phyloP scores from a whole-genome alignment of 768 basidiomycete genomes.

The Leucosporidium scottii region DNA sequence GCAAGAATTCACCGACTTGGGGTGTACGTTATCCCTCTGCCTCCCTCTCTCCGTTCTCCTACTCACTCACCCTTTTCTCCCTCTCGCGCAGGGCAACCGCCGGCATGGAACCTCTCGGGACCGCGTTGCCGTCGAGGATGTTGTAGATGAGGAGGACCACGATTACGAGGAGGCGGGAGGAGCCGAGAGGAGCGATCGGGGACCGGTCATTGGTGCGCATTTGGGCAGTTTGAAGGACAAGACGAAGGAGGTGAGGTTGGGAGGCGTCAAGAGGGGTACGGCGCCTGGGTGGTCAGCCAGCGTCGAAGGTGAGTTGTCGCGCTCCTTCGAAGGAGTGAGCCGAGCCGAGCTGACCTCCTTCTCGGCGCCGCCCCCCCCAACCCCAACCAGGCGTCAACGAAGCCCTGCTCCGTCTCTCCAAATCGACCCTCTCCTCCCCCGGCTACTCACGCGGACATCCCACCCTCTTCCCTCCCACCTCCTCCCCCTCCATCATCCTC shows the following conservation, averaged over 20 bases:
- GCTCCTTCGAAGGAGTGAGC: no score
- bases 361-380: background rate
- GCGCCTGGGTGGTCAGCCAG: background rate
- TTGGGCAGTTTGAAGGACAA: background rate
- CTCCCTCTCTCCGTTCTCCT: background rate
- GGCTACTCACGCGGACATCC: constrained; percentile 26
- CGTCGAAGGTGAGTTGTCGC: background rate
- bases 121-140: constrained; percentile 6
- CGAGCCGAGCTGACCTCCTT: background rate
- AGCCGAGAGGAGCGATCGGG: constrained; percentile 21
- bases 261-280: background rate
- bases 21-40: constrained; percentile 1
- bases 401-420: constrained; percentile 15
- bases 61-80: background rate
- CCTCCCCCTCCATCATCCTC: constrained; percentile 19
- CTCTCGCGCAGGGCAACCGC: constrained; percentile 1
- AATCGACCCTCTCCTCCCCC: constrained; percentile 10
- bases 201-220: constrained; percentile 26
- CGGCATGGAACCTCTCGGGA: background rate
- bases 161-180: constrained; percentile 14
- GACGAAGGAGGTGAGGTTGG: background rate
- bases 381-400: constrained; percentile 7
- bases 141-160: constrained; percentile 6
- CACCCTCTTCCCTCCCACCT: constrained; percentile 15
- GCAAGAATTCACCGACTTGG: constrained; percentile 30